A percentile compares a stretch with the other conserved stretches of the same genome.
Evolutionary conservation across 2,329 filamentous ascomycete genomes (phyloP).

Genomic region (Cladosporium sphaerospermum): DNA sequence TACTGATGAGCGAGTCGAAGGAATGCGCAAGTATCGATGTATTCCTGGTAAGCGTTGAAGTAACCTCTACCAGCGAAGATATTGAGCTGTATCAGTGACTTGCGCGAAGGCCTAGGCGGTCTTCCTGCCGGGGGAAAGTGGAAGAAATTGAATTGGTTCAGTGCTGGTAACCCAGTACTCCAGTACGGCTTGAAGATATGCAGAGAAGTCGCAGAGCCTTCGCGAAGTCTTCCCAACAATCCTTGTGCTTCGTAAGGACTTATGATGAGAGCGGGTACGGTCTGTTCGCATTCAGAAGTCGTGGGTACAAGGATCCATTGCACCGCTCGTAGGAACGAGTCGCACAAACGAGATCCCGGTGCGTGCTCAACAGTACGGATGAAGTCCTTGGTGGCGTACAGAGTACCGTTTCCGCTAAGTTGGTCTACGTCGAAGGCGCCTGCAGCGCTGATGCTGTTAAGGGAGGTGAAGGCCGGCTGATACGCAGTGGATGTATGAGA

Average conservation of each 20-base stretch:
- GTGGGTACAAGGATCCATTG: conserved; percentile 47
- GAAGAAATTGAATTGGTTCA: conserved; percentile 46
- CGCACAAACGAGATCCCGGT: conserved; percentile 21
- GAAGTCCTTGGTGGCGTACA: conserved; percentile 50
- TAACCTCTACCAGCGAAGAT: conserved; percentile 66
- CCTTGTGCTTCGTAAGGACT: conserved; percentile 56
- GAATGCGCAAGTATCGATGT: conserved; percentile 45
- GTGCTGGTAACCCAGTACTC: conserved; percentile 28
- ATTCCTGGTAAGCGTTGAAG: conserved; percentile 49
- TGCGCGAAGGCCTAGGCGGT: conserved; percentile 18
- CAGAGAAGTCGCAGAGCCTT: conserved; percentile 17
- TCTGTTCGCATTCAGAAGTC: conserved; percentile 7
- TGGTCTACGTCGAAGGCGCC: conserved; percentile 26
- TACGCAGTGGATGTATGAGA: conserved; percentile 30
- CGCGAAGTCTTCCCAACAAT: conserved; percentile 40
- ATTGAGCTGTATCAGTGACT: conserved; percentile 47
- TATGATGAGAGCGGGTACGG: conserved; percentile 45
- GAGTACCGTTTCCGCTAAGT: conserved; percentile 28
- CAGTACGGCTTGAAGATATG: conserved; percentile 51
- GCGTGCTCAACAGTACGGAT: conserved; percentile 36
- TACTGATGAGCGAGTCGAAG: conserved; percentile 40
- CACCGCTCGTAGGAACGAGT: conserved; percentile 48
- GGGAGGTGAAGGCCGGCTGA: conserved; percentile 40
- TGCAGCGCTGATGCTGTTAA: conserved; percentile 39
- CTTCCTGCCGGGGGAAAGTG: conserved; percentile 34